Conservation (phyloP, 371 early-diverging fungal species). For the Mucor saturninus region DNA sequence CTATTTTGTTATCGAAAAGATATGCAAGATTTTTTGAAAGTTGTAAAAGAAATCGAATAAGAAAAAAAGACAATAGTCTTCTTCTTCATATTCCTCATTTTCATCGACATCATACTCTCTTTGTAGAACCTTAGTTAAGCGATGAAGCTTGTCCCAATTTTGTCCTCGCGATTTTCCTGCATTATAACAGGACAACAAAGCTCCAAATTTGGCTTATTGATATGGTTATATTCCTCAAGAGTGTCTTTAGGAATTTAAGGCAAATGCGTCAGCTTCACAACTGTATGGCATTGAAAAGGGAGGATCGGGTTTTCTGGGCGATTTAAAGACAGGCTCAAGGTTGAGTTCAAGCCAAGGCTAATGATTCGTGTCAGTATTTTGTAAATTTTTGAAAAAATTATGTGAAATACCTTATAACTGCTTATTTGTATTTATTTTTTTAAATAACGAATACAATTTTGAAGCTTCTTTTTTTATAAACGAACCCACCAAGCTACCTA, state of each 20-base stretch:
- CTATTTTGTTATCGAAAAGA: slow-evolving; percentile 2
- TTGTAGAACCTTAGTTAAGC: background rate
- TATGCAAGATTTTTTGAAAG: slow-evolving; percentile 6
- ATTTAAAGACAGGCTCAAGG: too few relatives aligned
- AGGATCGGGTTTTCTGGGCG: too few relatives aligned
- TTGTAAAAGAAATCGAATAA: slow-evolving; percentile 2
- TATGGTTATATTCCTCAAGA: background rate
- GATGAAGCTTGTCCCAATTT: background rate
- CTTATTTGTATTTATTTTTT: too few relatives aligned
- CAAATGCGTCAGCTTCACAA: too few relatives aligned
- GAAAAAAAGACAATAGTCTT: slow-evolving; percentile 9
- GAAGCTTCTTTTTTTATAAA: too few relatives aligned
- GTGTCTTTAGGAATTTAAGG: too few relatives aligned
- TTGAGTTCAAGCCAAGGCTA: too few relatives aligned
- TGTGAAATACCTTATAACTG: too few relatives aligned
- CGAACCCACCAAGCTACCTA: too few relatives aligned
- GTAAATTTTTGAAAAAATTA: too few relatives aligned
- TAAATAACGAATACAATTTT: background rate
- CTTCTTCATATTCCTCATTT: slow-evolving; percentile 6
- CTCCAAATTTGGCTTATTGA: background rate
- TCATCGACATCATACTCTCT: slow-evolving; percentile 6
- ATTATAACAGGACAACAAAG: background rate
- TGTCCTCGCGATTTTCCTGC: background rate
- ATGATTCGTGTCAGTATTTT: too few relatives aligned
- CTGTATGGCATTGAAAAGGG: too few relatives aligned